Percentiles rank a stretch among this genome's conserved stretches.
phyloP scores from a whole-genome alignment of 352 stramenopile genomes.

The Thalassiosira ordinaria region DNA sequence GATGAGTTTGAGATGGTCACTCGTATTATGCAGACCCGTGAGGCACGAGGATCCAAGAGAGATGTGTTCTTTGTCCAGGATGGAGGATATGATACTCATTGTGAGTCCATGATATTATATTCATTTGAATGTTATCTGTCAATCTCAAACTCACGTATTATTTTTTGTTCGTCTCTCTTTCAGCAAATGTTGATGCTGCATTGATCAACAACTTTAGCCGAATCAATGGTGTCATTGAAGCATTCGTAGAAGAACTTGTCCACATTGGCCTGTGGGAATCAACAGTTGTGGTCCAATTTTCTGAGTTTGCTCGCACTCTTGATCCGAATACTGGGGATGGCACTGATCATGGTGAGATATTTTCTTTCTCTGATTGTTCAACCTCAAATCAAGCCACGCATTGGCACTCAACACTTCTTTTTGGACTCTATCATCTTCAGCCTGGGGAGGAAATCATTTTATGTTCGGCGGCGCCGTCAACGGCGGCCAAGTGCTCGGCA shows the following conservation, averaged over 20 bases:
- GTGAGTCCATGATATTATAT: constrained; percentile 16
- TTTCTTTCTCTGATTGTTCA: too few species aligned
- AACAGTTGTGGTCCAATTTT: constrained; percentile 60
- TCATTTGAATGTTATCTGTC: too few species aligned
- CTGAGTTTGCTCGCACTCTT: constrained; percentile 82
- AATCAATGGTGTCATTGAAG: constrained; percentile 62
- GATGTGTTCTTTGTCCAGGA: constrained; percentile 69
- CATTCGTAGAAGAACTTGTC: constrained; percentile 73
- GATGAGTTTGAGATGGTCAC: too few species aligned
- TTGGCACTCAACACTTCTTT: too few species aligned
- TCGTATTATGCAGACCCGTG: too few species aligned
- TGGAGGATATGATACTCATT: constrained; percentile 79
- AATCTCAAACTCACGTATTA: too few species aligned
- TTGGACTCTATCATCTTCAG: too few species aligned
- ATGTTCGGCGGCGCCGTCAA: constrained; percentile 72
- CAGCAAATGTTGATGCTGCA: too few species aligned
- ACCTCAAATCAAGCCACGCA: too few species aligned
- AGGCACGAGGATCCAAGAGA: too few species aligned
- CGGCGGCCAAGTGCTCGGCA: constrained; percentile 72
- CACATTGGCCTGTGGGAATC: constrained; percentile 62
- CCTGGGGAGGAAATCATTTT: constrained; percentile 57
- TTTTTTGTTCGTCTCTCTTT: too few species aligned
- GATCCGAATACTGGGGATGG: constrained; percentile 65
- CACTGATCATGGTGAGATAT: constrained; percentile 74
- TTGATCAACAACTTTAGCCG: constrained; percentile 47